Evolutionary conservation across 176 grass and related monocot genomes (phyloP).

Genomic region (Tillandsia fasciculata): DNA sequence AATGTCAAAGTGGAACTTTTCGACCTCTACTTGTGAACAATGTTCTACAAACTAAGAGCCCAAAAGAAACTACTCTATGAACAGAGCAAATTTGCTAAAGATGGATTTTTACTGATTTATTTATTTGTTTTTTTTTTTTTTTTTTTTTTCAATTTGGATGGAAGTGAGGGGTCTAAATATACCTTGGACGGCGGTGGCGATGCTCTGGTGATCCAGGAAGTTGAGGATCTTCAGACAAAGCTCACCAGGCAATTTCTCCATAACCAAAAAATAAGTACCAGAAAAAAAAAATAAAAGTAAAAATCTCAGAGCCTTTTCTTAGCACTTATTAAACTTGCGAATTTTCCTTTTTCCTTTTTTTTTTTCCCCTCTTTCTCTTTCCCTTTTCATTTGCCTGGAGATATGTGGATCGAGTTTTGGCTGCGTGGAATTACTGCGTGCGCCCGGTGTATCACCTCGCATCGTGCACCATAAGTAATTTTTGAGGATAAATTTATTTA

Average conservation of each 20-base stretch:
- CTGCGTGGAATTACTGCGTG: too few species aligned
- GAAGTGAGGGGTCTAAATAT: not conserved
- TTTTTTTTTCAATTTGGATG: not conserved
- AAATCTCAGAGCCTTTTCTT: too few species aligned
- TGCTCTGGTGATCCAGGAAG: slow-evolving; percentile 50
- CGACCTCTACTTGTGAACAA: too few species aligned
- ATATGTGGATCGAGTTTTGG: too few species aligned
- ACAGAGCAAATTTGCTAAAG: too few species aligned
- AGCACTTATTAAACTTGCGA: not conserved
- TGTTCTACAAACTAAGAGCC: too few species aligned
- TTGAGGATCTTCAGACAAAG: slow-evolving; percentile 72
- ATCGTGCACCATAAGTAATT: too few species aligned
- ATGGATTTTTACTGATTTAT: not conserved
- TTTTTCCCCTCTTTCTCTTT: not conserved
- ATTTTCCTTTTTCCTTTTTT: not conserved
- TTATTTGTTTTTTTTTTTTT: not conserved
- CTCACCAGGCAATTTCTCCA: slow-evolving; percentile 34
- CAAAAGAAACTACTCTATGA: too few species aligned
- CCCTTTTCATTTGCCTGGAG: not conserved
- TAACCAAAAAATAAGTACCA: not conserved
- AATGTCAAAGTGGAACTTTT: too few species aligned
- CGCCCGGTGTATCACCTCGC: too few species aligned
- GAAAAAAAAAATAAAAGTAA: too few species aligned
- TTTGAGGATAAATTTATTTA: too few species aligned
- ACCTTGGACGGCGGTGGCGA: slow-evolving; percentile 69